phyloP scores from a whole-genome alignment of 257 asterid species.

The Solanum lycopersicoides region DNA sequence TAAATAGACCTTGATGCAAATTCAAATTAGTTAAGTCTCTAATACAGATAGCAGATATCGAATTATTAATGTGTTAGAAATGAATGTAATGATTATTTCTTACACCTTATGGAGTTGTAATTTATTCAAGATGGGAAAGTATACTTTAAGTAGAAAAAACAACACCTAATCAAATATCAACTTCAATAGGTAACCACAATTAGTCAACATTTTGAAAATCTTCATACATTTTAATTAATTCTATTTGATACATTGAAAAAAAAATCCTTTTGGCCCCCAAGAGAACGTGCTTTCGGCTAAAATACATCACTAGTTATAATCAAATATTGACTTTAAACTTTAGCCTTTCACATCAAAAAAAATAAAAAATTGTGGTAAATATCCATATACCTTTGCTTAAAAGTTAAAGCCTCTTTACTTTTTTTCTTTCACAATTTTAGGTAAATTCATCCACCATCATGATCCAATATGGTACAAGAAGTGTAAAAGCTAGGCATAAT shows the following conservation, averaged over 20 bases:
- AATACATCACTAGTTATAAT: background rate
- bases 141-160: background rate
- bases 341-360: background rate
- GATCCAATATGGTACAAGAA: background rate
- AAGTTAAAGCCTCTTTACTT: background rate
- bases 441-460: constrained; percentile 1
- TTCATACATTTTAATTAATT: background rate
- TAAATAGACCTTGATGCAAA: background rate
- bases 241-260: background rate
- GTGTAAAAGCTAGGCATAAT: background rate
- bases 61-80: too few species aligned
- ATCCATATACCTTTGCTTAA: background rate
- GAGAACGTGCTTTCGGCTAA: background rate
- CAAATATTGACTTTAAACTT: constrained; percentile 1
- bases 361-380: background rate
- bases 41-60: background rate
- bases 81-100: background rate
- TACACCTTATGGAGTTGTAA: background rate
- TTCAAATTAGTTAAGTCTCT: fast-evolving
- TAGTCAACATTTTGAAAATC: constrained; percentile 1
- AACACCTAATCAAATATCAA: background rate
- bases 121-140: background rate
- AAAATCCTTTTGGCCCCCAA: background rate
- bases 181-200: background rate
- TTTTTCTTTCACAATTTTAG: background rate